Evolutionary conservation across 495 filamentous ascomycete species (phyloP).

Genomic region (Pyrenula massariospora): DNA sequence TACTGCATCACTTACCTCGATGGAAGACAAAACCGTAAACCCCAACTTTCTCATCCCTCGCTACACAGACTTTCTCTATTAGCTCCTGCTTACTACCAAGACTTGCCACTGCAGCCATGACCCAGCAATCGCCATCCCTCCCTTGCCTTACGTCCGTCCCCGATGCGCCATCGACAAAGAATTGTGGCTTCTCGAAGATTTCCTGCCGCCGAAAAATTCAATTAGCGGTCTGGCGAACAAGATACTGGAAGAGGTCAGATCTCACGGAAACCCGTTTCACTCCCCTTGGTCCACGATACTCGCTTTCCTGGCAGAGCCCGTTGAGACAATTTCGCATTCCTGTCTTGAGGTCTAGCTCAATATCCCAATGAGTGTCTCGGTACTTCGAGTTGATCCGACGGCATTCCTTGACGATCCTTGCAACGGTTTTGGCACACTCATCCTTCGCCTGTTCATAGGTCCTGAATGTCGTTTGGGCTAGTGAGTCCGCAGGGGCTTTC

Average conservation of each 20-base stretch:
- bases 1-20: conserved; percentile 45
- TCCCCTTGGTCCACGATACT: conserved; percentile 38
- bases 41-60: conserved; percentile 63
- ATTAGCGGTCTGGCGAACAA: conserved; percentile 1
- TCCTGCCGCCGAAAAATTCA: too few species aligned
- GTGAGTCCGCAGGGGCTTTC: conserved; percentile 32
- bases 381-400: conserved; percentile 81
- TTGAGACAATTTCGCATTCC: conserved; percentile 48
- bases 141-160: conserved; percentile 76
- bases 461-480: conserved; percentile 42
- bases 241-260: conserved; percentile 1
- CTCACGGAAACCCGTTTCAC: conserved; percentile 53
- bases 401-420: conserved; percentile 74
- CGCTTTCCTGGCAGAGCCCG: conserved; percentile 35
- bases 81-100: conserved; percentile 69
- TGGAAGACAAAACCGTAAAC: conserved; percentile 94
- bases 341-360: conserved; percentile 66
- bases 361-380: conserved; percentile 78
- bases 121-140: conserved; percentile 81
- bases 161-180: conserved; percentile 72
- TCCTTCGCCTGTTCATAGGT: conserved; percentile 64
- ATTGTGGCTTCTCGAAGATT: conserved; percentile 78
- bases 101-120: conserved; percentile 77
- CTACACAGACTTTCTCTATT: conserved; percentile 77
- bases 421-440: conserved; percentile 62